Evolutionary conservation across 1,139 yeast genomes (phyloP), one percentile per base, ranked within the genome.

Genomic region (Debaryomyces coudertii): DNA sequence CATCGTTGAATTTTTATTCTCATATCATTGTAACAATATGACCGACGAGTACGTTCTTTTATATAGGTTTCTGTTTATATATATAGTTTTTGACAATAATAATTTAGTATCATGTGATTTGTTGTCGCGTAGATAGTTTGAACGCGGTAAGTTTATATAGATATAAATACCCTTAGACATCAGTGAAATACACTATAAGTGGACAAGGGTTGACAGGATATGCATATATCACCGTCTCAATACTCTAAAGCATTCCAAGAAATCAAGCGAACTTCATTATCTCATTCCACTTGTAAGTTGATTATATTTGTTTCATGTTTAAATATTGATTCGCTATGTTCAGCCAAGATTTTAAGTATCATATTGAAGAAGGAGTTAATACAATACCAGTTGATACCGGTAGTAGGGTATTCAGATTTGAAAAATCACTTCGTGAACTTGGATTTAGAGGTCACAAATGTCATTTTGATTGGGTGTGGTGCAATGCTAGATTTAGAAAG

Each of bases 381-480:
- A 12, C 96, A 92, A 52, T 89, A 86, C 61, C 96, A 93, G 63
- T 72, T 90, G 45, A 83, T 90, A 9, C 99, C 99, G 0, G 92
- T 93, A n/a, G 92, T 90, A 15, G 99, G 99, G 1, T 93, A 90
- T 60, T 69, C 84, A 8, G 97, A 92, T 56, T 71, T 95, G 54
- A 81, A 80, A 50, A 61, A 58, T 29, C 90, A 86, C 61, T 92
- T 82, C 59, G 50, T 57, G 8, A 77, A 77, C 46, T 68, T 93
- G 36, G 97, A 92, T 57, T 76, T 69, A 8, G 95, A 89, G 47
- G 83, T 93, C n/a, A 69, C 82, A 11, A 90, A 87, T 58, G 86
- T 93, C 9, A 66, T 95, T 4, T 71, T 92, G 39, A 69, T 95
- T 2, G 99, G 99, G 0, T 93, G 97, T 68, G 99, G 99, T n/a